Evolutionary conservation across 2,329 filamentous ascomycete genomes (phyloP), one percentile per base, ranked within the genome.

Genomic region (Aspergillus udagawae): DNA sequence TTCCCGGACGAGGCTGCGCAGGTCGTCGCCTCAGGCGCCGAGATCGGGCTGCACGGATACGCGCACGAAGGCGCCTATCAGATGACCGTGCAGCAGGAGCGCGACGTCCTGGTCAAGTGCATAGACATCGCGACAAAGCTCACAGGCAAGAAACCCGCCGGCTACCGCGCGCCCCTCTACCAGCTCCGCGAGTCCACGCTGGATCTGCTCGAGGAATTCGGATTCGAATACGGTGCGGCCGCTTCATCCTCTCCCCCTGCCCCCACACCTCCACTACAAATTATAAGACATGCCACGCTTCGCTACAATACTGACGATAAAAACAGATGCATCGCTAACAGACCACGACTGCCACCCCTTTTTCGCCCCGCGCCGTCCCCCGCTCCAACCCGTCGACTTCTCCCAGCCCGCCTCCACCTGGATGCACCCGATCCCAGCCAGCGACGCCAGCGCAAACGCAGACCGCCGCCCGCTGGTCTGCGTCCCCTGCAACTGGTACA

Each of bases 21-120:
- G 49, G 81, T 86, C 23, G 69, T 83, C 2, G 75, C 79, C 4
- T 80, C 78, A 32, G 82, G 83, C 6, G 77, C 76, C 4, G 82
- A 85, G 62, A 79, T 85, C 49, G 82, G 75, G 8, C 61, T 73
- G 5, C 73, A 71, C 48, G 88, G 86, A 5, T 91, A 90, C 71
- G 84, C 83, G 0, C 87, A 91, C 64, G 87, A 91, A 68, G 89
- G 90, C 61, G 86, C 88, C 0, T 80, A 79, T 10, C 82, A 86
- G 51, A 88, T 91, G 83, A 88, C 81, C 0, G 69, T 87, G 1
- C 86, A 89, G 65, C 89, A 92, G 73, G 88, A 92, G 70, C 82
- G 81, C 6, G 87, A 89, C 58, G 85, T 92, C 3, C 80, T 93
- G 5, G 86, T 89, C 65, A 90, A 90, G 73, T 90, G 87, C 20